Percentiles rank a stretch among this genome's conserved stretches.
phyloP scores from a whole-genome alignment of 306 rosid genomes.

The Dryas alaskensis region DNA sequence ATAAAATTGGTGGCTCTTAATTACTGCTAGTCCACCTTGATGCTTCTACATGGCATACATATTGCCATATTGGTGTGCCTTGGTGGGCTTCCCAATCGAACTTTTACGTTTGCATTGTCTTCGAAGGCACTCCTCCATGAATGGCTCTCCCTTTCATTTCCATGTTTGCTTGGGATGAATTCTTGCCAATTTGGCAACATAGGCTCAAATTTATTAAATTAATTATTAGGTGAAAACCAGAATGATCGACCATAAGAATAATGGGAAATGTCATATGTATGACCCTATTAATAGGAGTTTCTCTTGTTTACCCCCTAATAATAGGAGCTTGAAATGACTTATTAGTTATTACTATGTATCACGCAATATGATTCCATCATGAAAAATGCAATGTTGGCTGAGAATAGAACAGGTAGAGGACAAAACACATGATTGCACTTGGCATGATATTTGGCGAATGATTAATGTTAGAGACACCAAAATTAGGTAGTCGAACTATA shows the following conservation, averaged over 20 bases:
- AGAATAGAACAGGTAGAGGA: too few species aligned
- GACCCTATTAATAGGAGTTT: neutral
- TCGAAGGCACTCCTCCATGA: conserved; percentile 23
- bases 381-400: neutral
- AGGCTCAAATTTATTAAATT: neutral
- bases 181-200: neutral
- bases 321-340: neutral
- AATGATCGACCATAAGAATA: neutral
- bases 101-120: conserved; percentile 5
- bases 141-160: neutral
- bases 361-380: neutral
- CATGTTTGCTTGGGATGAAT: neutral
- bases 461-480: too few species aligned
- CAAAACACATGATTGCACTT: too few species aligned
- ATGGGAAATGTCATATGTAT: neutral
- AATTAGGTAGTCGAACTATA: too few species aligned
- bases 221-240: neutral
- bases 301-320: too few species aligned
- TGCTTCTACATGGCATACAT: neutral
- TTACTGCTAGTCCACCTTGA: neutral
- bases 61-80: neutral
- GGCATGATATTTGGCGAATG: too few species aligned
- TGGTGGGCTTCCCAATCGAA: neutral
- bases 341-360: too few species aligned
- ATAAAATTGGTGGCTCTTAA: neutral